Base-by-base conservation (phyloP, 1,139 yeast genomes). In the Blastobotrys proliferans region DNA sequence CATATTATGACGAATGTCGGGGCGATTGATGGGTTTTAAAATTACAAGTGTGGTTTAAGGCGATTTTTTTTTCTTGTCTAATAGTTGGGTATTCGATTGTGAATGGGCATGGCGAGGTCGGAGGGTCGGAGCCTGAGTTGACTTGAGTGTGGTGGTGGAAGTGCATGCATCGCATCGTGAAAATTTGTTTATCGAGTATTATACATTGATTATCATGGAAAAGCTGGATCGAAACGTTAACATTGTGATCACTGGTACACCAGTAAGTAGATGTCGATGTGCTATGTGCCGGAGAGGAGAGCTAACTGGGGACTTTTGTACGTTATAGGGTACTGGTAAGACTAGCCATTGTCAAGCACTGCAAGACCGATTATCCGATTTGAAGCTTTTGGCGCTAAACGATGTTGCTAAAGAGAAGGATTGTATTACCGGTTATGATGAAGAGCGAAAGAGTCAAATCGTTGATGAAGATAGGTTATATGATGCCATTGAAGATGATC, bases 221-320 rank as follows among this genome's bases (percentile, higher is more conserved):
- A 39, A 26, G 24, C 6, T 16, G 20, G 36, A 31, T 16, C 45
- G 57, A 32, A 40, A 40, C 37, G 47, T 48, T 2, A 94, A 94
- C 62, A 81, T 92, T 35, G 77, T 94, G 31, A 76, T 92, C 40
- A 92, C 97, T 5, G 98, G 98, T 3, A 94, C 98, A 1, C 98
- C 98, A 11, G 68, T 61, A 55, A 19, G 65, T 55, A 14, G 24
- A 17, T 31, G 13, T 30, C 4, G 16, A n/a, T 21, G 11, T 10
- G 14, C 13, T 13, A 8, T n/a, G n/a, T n/a, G n/a, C n/a, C n/a
- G 28, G 21, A 17, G 21, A 6, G 5, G 5, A 6, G 19, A 5
- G 20, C 20, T 14, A 30, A 8, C 6, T 30, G n/a, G n/a, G n/a
- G n/a, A n/a, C n/a, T n/a, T n/a, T n/a, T n/a, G 13, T 28, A 28